Conservation (phyloP, 352 stramenopile species). For the Pseudoperonospora humuli region DNA sequence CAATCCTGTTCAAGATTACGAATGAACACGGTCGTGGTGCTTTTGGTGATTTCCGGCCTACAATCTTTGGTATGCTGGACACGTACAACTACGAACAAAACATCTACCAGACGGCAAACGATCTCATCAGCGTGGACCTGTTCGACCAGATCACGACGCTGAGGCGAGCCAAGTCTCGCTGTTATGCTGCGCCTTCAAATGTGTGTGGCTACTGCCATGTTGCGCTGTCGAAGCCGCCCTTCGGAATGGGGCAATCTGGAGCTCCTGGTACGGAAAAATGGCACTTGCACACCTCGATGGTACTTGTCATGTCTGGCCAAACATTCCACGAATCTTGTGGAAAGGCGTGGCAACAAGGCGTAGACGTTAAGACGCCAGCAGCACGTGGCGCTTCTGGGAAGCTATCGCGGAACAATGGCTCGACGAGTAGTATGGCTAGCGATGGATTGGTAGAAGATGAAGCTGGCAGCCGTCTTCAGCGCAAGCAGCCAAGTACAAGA, state of each 20-base stretch:
- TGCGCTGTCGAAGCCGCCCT: constrained; percentile 70
- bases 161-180: constrained; percentile 62
- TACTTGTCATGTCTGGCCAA: constrained; percentile 69
- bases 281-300: constrained; percentile 79
- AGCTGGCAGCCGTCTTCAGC: constrained; percentile 44
- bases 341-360: constrained; percentile 76
- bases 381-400: constrained; percentile 23
- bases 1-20: constrained; percentile 93
- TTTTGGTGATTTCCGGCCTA: constrained; percentile 92
- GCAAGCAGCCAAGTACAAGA: constrained; percentile 71
- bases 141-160: constrained; percentile 80
- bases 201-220: constrained; percentile 78
- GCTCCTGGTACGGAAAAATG: constrained; percentile 64
- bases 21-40: constrained; percentile 89
- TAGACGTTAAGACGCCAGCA: constrained; percentile 46
- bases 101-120: constrained; percentile 84
- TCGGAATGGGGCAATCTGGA: constrained; percentile 76
- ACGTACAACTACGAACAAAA: constrained; percentile 89
- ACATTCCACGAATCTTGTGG: constrained; percentile 83
- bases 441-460: constrained; percentile 40
- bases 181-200: constrained; percentile 67
- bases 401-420: constrained; percentile 35
- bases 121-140: constrained; percentile 74
- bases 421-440: constrained; percentile 28
- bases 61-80: constrained; percentile 91